A percentile compares a stretch with the other conserved stretches of the same genome.
phyloP scores from a whole-genome alignment of 2,329 filamentous ascomycete species.

The Talaromyces sp. region DNA sequence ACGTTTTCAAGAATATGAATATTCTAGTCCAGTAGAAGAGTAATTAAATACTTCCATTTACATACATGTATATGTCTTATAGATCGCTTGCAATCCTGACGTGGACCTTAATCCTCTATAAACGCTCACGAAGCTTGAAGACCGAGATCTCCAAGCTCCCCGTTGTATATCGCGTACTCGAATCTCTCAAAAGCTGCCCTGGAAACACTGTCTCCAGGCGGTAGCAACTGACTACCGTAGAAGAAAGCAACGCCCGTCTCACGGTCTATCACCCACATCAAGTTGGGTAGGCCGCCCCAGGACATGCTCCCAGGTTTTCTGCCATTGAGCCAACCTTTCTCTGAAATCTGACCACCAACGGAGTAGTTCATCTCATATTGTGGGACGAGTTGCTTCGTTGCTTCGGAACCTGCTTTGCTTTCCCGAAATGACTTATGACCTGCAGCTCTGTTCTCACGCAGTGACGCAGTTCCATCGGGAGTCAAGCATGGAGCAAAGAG shows the following conservation, averaged over 20 bases:
- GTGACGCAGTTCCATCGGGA: neutral
- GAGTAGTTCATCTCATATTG: conserved; percentile 11
- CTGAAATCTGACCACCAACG: conserved; percentile 12
- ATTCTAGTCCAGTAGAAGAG: too few species aligned
- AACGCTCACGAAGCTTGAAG: neutral
- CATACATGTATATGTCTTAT: neutral
- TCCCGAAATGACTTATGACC: conserved; percentile 4
- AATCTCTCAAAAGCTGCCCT: conserved; percentile 9
- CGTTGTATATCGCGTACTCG: conserved; percentile 14
- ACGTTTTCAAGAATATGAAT: too few species aligned
- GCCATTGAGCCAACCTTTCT: conserved; percentile 7
- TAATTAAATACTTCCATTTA: neutral
- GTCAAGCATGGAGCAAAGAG: conserved; percentile 5
- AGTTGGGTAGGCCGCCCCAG: conserved; percentile 11
- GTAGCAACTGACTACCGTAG: conserved; percentile 6
- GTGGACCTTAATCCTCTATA: neutral
- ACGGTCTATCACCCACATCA: conserved; percentile 11
- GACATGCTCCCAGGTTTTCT: conserved; percentile 12
- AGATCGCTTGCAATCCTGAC: neutral
- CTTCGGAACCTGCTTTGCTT: conserved; percentile 10
- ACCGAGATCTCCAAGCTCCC: conserved; percentile 9
- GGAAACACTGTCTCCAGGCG: neutral
- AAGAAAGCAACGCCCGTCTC: conserved; percentile 8
- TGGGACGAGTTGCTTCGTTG: neutral
- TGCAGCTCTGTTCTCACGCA: conserved; percentile 2